Base-by-base conservation (phyloP, 192 early-diverging fungal genomes). In the Backusella tuberculispora region DNA sequence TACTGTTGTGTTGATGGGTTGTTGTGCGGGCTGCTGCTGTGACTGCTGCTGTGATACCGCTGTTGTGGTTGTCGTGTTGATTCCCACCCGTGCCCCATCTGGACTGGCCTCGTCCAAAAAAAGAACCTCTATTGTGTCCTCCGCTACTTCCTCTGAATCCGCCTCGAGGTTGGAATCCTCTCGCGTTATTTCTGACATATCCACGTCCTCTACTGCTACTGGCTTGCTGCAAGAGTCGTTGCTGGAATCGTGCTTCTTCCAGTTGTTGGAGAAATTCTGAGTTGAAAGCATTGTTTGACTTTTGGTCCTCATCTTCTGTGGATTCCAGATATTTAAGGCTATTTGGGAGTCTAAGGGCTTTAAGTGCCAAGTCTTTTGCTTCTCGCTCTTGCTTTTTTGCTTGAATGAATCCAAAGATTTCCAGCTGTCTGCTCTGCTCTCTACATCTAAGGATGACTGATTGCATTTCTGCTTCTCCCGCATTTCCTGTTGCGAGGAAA, bases 311-410 rank as follows among this genome's bases (percentile, higher is more conserved):
- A 3, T 45, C 40, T 50, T 70, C 47, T 1, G 3, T 15, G 46
- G 10, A 5, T 13, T 50, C 69, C 12, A 50, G n/a, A 12, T 70
- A 21, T 34, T 15, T 70, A 24, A 70, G 5, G 19, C 46, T 53
- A 2, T 19, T 2, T 34, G 69, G 47, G 19, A 70, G 47, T 9
- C 29, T 47, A 34, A 70, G 69, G 2, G 69, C 44, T 37, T 48
- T 24, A 1, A n/a, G 5, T 14, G 46, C 47, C 8, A 17, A 0
- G 0, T 53, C 47, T 70, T 50, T 70, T 0, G 69, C 46, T 15
- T 48, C 34, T 34, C 34, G 12, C 13, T 70, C 69, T 47, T 46
- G 45, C 2, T 29, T 1, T 48, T 70, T 47, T 70, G 69, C 69
- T 50, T 45, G 6, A 19, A 7, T 26, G 6, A 47, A 38, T 8